A percentile compares a stretch with the other conserved stretches of the same genome.
These are phyloP conservation scores for Eruca vesicaria DNA, from an alignment of 441 rosid species.

Conservation along the genomic window DNA sequence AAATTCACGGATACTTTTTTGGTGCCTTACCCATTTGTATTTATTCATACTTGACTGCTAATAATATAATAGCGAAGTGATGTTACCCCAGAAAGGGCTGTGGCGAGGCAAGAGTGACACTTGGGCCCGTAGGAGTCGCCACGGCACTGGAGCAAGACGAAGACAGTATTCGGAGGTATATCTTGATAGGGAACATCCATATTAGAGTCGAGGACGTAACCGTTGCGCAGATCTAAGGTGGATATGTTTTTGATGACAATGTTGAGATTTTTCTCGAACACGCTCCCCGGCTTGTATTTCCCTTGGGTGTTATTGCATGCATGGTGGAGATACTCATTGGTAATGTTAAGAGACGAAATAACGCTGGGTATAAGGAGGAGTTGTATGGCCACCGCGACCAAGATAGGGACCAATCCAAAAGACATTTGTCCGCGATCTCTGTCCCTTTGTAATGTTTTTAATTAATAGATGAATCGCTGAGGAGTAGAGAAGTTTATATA, in stretches of 20 bases:
- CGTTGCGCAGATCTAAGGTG: neutral
- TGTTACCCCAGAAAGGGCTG: conserved; percentile 45
- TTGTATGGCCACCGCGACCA: neutral
- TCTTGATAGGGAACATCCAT: neutral
- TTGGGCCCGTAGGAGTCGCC: conserved; percentile 2
- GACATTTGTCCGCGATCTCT: neutral
- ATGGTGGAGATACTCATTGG: neutral
- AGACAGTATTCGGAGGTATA: neutral
- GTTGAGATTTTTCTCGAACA: neutral
- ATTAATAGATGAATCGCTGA: neutral
- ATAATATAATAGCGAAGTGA: neutral
- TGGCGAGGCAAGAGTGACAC: conserved; percentile 46
- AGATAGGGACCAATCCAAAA: neutral
- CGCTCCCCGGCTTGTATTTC: neutral
- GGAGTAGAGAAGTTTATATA: neutral
- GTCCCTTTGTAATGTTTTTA: neutral
- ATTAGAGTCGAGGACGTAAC: neutral
- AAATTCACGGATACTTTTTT: too few relatives aligned
- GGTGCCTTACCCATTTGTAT: neutral
- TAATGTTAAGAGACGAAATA: neutral
- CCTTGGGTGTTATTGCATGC: neutral
- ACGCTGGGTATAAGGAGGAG: neutral
- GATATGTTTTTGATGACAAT: neutral
- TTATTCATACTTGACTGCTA: neutral
- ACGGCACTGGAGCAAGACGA: neutral